phyloP scores from a whole-genome alignment of 2,329 filamentous ascomycete species.

The Cladophialophora exuberans region DNA sequence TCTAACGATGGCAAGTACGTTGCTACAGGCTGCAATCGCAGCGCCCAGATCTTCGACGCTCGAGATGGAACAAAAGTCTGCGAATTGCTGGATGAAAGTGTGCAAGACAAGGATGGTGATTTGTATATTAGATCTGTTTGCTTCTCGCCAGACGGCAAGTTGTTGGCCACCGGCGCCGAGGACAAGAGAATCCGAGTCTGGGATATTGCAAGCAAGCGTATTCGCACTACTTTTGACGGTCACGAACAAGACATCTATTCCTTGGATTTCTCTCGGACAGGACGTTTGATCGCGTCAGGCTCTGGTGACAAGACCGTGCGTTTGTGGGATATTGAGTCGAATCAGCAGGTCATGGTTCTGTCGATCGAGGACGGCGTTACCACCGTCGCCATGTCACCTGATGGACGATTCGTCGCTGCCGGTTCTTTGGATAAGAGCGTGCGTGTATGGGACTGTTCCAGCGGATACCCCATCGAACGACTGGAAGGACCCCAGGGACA shows the following conservation, averaged over 20 bases:
- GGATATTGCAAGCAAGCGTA: slow-evolving; percentile 83
- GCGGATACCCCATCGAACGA: slow-evolving; percentile 83
- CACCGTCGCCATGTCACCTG: slow-evolving; percentile 94
- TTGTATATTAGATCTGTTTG: slow-evolving; percentile 97
- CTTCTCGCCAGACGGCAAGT: slow-evolving; percentile 95
- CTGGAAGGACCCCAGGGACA: slow-evolving; percentile 92
- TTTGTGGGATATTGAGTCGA: slow-evolving; percentile 91
- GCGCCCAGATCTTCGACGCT: slow-evolving; percentile 99
- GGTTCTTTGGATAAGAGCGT: slow-evolving; percentile 98
- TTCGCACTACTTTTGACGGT: slow-evolving; percentile 91
- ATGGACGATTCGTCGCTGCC: slow-evolving; percentile 90
- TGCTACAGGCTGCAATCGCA: slow-evolving; percentile 94
- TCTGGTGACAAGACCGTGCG: slow-evolving; percentile 93
- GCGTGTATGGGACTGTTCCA: slow-evolving; percentile 90
- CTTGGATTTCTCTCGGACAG: slow-evolving; percentile 90
- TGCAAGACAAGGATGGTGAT: slow-evolving; percentile 79
- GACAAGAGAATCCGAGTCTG: slow-evolving; percentile 97
- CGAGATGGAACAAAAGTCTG: slow-evolving; percentile 83
- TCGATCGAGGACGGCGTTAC: slow-evolving; percentile 97
- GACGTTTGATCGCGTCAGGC: slow-evolving; percentile 90
- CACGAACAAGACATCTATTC: slow-evolving; percentile 99
- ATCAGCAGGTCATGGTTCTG: slow-evolving; percentile 79
- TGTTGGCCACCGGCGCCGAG: slow-evolving; percentile 92
- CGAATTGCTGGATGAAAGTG: slow-evolving; percentile 84
- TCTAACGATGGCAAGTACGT: slow-evolving; percentile 94